Conservation (phyloP, 2,329 filamentous ascomycete genomes). For the Alternaria triticina region DNA sequence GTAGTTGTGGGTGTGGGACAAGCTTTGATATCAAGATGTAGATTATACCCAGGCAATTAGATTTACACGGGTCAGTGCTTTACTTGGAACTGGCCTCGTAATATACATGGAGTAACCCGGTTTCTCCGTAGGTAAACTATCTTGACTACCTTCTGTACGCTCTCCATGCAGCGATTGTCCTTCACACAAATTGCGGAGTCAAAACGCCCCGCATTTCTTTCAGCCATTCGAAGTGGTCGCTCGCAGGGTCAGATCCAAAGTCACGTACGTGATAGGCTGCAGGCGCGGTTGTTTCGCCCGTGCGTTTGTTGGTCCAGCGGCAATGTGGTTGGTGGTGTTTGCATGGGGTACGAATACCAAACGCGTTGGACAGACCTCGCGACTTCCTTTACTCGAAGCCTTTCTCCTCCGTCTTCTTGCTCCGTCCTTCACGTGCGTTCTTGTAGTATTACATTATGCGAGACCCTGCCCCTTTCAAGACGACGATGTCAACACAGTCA, state of each 20-base stretch:
- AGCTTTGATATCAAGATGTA: slow-evolving; percentile 86
- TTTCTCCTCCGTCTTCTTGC: no score
- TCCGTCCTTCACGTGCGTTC: no score
- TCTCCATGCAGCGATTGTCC: not conserved
- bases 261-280: no score
- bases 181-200: not conserved
- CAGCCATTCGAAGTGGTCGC: not conserved
- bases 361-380: no score
- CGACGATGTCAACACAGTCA: no score
- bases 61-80: not conserved
- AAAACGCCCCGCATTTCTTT: not conserved
- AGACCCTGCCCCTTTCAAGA: no score
- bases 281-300: no score
- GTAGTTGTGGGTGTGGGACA: slow-evolving; percentile 95
- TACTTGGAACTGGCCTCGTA: not conserved
- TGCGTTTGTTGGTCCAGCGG: no score
- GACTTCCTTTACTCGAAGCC: no score
- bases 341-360: no score
- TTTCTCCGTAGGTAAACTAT: not conserved
- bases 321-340: no score
- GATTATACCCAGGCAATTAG: not conserved
- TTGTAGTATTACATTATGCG: no score
- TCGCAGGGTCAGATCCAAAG: not conserved
- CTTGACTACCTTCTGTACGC: not conserved
- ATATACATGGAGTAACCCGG: not conserved